A percentile compares a stretch with the other conserved stretches of the same genome.
Evolutionary conservation across 495 filamentous ascomycete species (phyloP).

Genomic region (Penicillium nucicola): DNA sequence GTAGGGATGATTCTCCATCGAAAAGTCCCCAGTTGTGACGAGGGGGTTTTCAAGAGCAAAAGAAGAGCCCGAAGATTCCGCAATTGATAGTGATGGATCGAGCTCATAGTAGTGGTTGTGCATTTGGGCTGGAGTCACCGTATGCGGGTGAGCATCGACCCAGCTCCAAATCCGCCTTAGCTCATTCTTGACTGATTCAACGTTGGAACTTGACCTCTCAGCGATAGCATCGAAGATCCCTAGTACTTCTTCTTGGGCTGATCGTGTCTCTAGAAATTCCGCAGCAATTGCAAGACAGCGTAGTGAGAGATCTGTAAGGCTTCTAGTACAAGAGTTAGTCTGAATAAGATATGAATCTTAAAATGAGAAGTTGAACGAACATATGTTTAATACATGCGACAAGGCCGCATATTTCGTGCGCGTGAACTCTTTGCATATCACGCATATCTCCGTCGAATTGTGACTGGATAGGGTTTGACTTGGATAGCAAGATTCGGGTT

Average conservation of each 20-base stretch:
- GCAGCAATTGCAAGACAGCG: conserved; percentile 76
- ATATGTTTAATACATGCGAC: conserved; percentile 78
- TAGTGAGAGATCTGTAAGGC: conserved; percentile 71
- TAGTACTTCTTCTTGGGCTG: conserved; percentile 83
- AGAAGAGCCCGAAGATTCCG: conserved; percentile 28
- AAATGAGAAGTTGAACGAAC: conserved; percentile 24
- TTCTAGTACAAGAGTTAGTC: conserved; percentile 34
- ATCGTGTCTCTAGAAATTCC: conserved; percentile 62
- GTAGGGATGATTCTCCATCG: conserved; percentile 71
- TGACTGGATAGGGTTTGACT: conserved; percentile 67
- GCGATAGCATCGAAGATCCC: conserved; percentile 69
- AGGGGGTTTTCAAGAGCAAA: conserved; percentile 62
- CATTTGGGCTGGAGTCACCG: conserved; percentile 20
- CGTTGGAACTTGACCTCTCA: conserved; percentile 75
- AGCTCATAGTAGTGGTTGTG: conserved; percentile 21
- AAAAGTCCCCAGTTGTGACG: conserved; percentile 65
- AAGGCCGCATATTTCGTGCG: conserved; percentile 83
- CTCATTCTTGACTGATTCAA: conserved; percentile 63
- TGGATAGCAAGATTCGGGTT: conserved; percentile 73
- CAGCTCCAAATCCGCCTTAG: conserved; percentile 79
- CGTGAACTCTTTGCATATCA: conserved; percentile 64
- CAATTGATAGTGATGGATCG: conserved; percentile 19
- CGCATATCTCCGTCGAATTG: conserved; percentile 59
- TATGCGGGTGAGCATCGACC: conserved; percentile 38
- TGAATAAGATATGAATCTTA: too few relatives aligned